These are phyloP conservation scores for Zostera marina DNA, from an alignment of 116 monocot genomes.

Conservation along the genomic window DNA sequence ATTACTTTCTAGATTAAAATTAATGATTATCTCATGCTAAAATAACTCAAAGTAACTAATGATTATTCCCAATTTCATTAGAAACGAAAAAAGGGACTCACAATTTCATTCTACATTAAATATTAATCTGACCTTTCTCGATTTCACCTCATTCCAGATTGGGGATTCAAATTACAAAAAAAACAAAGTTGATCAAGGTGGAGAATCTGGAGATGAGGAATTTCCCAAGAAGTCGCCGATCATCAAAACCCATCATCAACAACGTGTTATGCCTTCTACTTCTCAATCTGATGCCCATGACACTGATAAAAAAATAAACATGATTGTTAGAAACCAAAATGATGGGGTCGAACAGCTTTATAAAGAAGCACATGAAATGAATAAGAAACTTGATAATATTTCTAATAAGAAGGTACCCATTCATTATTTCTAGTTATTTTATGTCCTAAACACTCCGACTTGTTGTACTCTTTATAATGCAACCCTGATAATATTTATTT, in stretches of 20 bases:
- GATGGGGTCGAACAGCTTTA: constrained; percentile 33
- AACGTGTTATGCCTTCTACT: constrained; percentile 15
- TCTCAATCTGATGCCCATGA: constrained; percentile 25
- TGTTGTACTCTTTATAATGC: background rate
- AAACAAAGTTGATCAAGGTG: constrained; percentile 48
- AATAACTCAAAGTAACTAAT: background rate
- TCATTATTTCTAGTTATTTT: too few relatives aligned
- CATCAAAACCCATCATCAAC: constrained; percentile 16
- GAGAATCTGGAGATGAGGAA: constrained; percentile 25
- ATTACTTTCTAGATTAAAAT: too few relatives aligned
- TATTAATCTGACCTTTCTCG: background rate
- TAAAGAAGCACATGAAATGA: constrained; percentile 57
- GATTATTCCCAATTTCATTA: background rate
- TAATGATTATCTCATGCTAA: background rate
- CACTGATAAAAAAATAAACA: constrained; percentile 28
- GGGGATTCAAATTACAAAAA: constrained; percentile 46
- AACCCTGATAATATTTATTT: background rate
- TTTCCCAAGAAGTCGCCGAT: constrained; percentile 19
- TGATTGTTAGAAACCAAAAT: constrained; percentile 23
- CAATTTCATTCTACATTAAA: background rate
- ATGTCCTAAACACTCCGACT: background rate
- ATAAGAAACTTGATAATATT: constrained; percentile 28
- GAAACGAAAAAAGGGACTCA: too few relatives aligned
- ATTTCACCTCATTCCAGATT: constrained; percentile 20
- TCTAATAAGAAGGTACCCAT: constrained; percentile 8